Conservation (phyloP, 768 basidiomycete species). For the Suillus lakei region DNA sequence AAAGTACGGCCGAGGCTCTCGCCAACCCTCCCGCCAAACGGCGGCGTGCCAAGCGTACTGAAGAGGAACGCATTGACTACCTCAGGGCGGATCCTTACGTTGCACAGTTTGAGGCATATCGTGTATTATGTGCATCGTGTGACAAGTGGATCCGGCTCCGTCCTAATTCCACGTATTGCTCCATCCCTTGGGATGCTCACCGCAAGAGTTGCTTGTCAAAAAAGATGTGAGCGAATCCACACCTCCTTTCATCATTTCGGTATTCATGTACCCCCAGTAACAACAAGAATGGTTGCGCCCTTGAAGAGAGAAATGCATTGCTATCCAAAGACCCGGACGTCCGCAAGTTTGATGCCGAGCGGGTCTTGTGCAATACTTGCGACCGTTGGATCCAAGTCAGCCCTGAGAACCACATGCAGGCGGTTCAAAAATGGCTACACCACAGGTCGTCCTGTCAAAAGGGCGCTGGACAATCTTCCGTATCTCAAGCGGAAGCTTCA, state of each 20-base stretch:
- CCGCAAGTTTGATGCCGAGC: constrained; percentile 77
- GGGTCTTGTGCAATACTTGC: constrained; percentile 70
- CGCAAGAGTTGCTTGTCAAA: constrained; percentile 82
- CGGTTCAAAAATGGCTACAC: constrained; percentile 67
- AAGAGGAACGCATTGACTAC: constrained; percentile 78
- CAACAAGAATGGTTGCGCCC: constrained; percentile 59
- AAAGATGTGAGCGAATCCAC: constrained; percentile 57
- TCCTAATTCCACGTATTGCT: constrained; percentile 86
- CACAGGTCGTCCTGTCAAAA: constrained; percentile 64
- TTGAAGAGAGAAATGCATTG: constrained; percentile 61
- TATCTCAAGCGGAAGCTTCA: constrained; percentile 22
- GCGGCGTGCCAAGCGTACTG: constrained; percentile 75
- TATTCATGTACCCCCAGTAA: constrained; percentile 22
- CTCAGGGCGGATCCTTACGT: constrained; percentile 73
- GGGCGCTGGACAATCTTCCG: constrained; percentile 15
- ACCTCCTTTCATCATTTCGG: constrained; percentile 9
- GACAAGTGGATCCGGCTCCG: constrained; percentile 88
- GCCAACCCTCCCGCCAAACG: constrained; percentile 61
- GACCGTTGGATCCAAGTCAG: constrained; percentile 70
- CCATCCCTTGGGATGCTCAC: constrained; percentile 89
- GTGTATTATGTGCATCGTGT: constrained; percentile 78
- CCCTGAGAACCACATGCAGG: constrained; percentile 60
- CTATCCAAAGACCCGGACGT: constrained; percentile 70
- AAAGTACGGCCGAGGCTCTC: constrained; percentile 45
- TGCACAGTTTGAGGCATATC: constrained; percentile 79